Evolutionary conservation across 2,329 filamentous ascomycete species (phyloP), one percentile per base, ranked within the genome.

Genomic region (Diplodia mutila): DNA sequence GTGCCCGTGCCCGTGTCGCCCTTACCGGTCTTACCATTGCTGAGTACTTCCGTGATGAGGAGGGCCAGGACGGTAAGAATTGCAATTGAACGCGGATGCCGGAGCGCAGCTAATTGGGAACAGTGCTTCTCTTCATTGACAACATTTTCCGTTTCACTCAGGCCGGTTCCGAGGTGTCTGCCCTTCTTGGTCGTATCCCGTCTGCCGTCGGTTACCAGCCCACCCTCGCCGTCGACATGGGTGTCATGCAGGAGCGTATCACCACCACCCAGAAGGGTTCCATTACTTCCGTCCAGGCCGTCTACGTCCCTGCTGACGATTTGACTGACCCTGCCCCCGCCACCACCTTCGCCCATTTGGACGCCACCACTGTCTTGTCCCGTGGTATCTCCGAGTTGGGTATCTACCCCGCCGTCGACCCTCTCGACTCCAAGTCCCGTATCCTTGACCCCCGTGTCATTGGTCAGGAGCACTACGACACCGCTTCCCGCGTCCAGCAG

Each of bases 61-160:
- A 90, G 77, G 94, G 94, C 76, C 94, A 97, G 87, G 94, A 97
- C 85, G 91, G 89, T 91, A 80, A 79, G 88, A 77, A 73, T 67
- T 61, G 29, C 54, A 11, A 2, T 53, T 5, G 18, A 39, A 37
- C 34, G 39, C n/a, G 25, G 18, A 42, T 53, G 11, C 4, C 16
- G 29, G 29, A 14, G 16, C 54, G n/a, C 12, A 51, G 67, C 77
- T 79, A 72, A 80, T 69, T 75, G 32, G 32, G 12, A 6, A 23
- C 69, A 91, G 93, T 97, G 89, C 88, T 97, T 81, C 93, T 97
- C 83, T 97, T 98, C 89, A 98, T 98, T 83, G 95, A 99, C 91
- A 99, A 99, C 89, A 98, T 99, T 86, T 98, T 97, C 93, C 91
- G 95, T 80, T 98, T 98, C 89, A 97, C 94, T 74, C 94, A 98